Evolutionary conservation across 495 filamentous ascomycete species (phyloP).

Genomic region (Durotheca rogersii): DNA sequence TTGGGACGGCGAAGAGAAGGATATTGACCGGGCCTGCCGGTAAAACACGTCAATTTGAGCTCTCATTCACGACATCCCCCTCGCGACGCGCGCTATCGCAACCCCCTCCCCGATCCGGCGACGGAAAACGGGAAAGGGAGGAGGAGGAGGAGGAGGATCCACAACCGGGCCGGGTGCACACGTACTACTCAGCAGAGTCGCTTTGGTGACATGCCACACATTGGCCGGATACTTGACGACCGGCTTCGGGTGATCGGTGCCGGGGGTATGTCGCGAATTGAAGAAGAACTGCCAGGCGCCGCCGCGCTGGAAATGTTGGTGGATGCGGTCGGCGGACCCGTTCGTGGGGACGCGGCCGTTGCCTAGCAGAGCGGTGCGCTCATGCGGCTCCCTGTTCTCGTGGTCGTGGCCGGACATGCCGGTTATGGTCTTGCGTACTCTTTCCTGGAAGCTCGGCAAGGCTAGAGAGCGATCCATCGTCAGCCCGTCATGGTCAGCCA

Average conservation of each 20-base stretch:
- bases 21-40: conserved; percentile 79
- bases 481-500: conserved; percentile 34
- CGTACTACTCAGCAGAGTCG: conserved; percentile 57
- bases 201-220: conserved; percentile 51
- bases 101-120: too few relatives aligned
- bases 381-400: conserved; percentile 30
- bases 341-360: conserved; percentile 15
- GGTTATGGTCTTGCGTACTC: conserved; percentile 32
- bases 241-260: conserved; percentile 47
- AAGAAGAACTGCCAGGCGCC: conserved; percentile 45
- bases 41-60: conserved; percentile 1
- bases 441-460: conserved; percentile 30
- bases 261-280: conserved; percentile 46
- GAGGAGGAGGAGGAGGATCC: too few relatives aligned
- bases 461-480: conserved; percentile 32
- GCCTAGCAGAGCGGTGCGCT: conserved; percentile 39
- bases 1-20: conserved; percentile 83
- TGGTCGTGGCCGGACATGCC: conserved; percentile 20
- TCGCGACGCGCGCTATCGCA: background rate
- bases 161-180: too few relatives aligned
- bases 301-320: conserved; percentile 29
- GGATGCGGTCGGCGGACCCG: conserved; percentile 9
- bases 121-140: too few relatives aligned
- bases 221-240: conserved; percentile 61
- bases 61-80: conserved; percentile 1